phyloP scores from a whole-genome alignment of 1,284 basidiomycete genomes.

The Bondarzewia mesenterica region DNA sequence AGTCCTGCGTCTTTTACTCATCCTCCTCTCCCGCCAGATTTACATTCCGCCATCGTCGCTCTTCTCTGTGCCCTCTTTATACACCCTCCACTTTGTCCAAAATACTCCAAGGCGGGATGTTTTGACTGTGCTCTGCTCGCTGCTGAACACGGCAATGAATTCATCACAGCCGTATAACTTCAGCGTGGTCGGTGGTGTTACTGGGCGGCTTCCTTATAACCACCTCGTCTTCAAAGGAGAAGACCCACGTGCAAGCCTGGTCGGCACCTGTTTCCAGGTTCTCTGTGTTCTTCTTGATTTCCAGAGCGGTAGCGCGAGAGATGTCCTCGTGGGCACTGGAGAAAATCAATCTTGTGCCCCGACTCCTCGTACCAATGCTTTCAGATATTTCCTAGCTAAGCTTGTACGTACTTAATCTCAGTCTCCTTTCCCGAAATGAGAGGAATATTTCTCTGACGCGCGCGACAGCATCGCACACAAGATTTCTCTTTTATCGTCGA shows the following conservation, averaged over 20 bases:
- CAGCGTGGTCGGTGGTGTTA: conserved; percentile 51
- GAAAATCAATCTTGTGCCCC: conserved; percentile 43
- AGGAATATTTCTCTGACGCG: conserved; percentile 7
- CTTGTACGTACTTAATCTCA: conserved; percentile 26
- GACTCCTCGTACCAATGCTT: conserved; percentile 73
- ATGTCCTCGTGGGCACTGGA: conserved; percentile 30
- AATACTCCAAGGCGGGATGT: conserved; percentile 73
- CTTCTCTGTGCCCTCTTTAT: conserved; percentile 63
- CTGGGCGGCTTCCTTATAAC: conserved; percentile 76
- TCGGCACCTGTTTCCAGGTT: conserved; percentile 66
- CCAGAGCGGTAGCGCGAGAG: conserved; percentile 65
- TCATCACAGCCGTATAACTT: conserved; percentile 38
- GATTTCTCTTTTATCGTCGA: conserved; percentile 81
- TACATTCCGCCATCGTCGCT: conserved; percentile 69
- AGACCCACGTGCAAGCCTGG: conserved; percentile 63
- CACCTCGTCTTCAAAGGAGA: conserved; percentile 86
- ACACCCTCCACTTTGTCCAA: conserved; percentile 73
- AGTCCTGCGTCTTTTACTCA: conserved; percentile 77
- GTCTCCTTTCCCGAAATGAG: neutral
- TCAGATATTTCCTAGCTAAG: conserved; percentile 85
- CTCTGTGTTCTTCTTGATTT: conserved; percentile 78
- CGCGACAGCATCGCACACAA: conserved; percentile 69
- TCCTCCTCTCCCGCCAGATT: conserved; percentile 82
- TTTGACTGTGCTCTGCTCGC: conserved; percentile 82
- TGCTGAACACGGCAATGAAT: conserved; percentile 84